Percentiles rank a stretch among this genome's conserved stretches.
These are phyloP conservation scores for Salvia hispanica DNA, from an alignment of 257 asterid species.

Conservation along the genomic window DNA sequence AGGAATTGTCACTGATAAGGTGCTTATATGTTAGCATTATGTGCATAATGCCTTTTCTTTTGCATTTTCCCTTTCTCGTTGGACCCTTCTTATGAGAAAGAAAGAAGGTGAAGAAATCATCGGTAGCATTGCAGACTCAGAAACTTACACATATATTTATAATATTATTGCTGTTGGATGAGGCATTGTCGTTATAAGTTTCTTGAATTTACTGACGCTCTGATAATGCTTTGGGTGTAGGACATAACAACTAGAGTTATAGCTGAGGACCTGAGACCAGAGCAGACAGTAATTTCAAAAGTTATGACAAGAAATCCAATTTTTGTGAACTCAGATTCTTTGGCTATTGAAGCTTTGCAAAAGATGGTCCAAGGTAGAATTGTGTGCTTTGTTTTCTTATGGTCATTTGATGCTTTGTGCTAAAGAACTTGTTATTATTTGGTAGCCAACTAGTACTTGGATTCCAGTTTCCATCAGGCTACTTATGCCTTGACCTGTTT, in stretches of 20 bases:
- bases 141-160: neutral
- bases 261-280: conserved; percentile 94
- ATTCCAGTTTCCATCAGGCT: conserved; percentile 10
- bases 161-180: conserved; percentile 7
- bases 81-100: conserved; percentile 13
- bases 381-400: conserved; percentile 10
- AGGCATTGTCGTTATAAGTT: conserved; percentile 1
- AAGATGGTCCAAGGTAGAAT: conserved; percentile 95
- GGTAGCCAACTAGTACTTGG: too few species aligned
- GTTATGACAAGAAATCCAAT: conserved; percentile 96
- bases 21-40: conserved; percentile 24
- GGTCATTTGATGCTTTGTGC: conserved; percentile 6
- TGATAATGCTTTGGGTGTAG: conserved; percentile 38
- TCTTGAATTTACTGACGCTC: conserved; percentile 14
- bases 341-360: conserved; percentile 96
- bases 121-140: conserved; percentile 11
- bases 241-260: conserved; percentile 92
- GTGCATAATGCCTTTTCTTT: neutral
- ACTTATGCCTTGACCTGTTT: conserved; percentile 14
- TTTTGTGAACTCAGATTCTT: conserved; percentile 80
- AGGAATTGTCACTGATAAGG: conserved; percentile 98
- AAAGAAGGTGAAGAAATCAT: conserved; percentile 16
- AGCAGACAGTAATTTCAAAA: conserved; percentile 74
- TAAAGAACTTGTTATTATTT: conserved; percentile 17
- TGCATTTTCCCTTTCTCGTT: conserved; percentile 4